Conservation (phyloP, 2,329 filamentous ascomycete genomes). For the Fusarium protoensiforme region DNA sequence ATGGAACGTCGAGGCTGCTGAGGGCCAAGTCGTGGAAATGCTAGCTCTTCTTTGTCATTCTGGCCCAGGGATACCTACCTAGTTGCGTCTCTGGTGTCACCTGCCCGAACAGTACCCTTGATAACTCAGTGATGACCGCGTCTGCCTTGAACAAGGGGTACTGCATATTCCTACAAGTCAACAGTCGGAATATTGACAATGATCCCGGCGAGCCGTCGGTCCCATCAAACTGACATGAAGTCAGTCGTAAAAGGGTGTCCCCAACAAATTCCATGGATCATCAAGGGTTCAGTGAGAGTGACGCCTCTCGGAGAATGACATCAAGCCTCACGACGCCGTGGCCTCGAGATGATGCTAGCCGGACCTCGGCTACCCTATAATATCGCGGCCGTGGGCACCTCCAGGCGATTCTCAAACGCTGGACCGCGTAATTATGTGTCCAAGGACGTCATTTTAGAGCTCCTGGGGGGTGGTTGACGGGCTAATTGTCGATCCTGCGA, state of each 20-base stretch:
- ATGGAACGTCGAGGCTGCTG: background rate
- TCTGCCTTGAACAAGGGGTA: background rate
- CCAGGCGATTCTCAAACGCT: slow-evolving; percentile 6
- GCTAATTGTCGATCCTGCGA: slow-evolving; percentile 15
- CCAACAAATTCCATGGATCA: background rate
- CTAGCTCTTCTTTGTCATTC: background rate
- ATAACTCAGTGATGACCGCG: background rate
- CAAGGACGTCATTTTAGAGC: slow-evolving; percentile 38
- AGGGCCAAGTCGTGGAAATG: background rate
- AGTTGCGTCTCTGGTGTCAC: background rate
- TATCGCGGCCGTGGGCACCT: slow-evolving; percentile 14
- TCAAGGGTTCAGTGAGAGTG: slow-evolving; percentile 20
- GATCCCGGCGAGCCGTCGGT: background rate
- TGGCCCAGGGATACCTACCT: background rate
- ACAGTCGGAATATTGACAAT: background rate
- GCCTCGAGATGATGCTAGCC: slow-evolving; percentile 23
- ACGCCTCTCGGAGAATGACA: slow-evolving; percentile 17
- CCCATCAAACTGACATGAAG: background rate
- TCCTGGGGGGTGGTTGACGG: slow-evolving; percentile 29
- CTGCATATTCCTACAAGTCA: background rate
- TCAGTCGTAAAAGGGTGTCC: slow-evolving; percentile 17
- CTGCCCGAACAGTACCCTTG: background rate
- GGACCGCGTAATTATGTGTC: slow-evolving; percentile 32
- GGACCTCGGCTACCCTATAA: slow-evolving; percentile 18
- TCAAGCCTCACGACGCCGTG: slow-evolving; percentile 13